phyloP scores from a whole-genome alignment of 2,329 filamentous ascomycete species.

The Colletotrichum orbiculare region DNA sequence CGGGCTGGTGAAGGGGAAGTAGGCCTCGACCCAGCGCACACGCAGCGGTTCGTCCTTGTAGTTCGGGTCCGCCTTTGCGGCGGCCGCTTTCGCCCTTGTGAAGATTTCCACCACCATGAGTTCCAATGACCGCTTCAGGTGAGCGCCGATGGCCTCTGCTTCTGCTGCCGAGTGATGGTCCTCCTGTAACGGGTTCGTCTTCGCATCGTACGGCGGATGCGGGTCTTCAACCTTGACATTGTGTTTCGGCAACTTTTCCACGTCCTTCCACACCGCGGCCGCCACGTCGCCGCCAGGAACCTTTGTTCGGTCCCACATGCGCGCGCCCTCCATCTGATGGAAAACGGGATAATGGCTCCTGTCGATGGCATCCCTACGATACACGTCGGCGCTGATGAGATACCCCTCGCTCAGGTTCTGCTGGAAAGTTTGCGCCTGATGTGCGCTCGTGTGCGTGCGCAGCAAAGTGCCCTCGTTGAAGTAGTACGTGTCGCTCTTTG shows the following conservation, averaged over 20 bases:
- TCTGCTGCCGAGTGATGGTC: conserved; percentile 78
- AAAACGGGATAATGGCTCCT: conserved; percentile 96
- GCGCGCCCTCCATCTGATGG: conserved; percentile 97
- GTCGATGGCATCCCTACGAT: conserved; percentile 94
- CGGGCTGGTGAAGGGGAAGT: conserved; percentile 96
- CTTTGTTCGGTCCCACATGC: conserved; percentile 82
- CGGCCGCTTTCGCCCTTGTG: conserved; percentile 76
- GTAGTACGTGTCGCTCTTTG: conserved; percentile 94
- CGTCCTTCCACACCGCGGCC: conserved; percentile 74
- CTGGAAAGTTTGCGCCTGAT: conserved; percentile 86
- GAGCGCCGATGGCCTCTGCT: conserved; percentile 82
- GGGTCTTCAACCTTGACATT: conserved; percentile 83
- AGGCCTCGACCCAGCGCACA: conserved; percentile 95
- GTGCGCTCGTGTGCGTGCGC: conserved; percentile 93
- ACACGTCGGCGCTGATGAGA: conserved; percentile 93
- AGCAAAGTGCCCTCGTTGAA: conserved; percentile 86
- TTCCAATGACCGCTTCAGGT: conserved; percentile 91
- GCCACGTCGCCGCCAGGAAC: conserved; percentile 69
- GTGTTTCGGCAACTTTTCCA: conserved; percentile 78
- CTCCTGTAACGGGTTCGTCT: conserved; percentile 85
- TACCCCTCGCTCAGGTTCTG: conserved; percentile 80
- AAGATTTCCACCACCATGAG: conserved; percentile 92
- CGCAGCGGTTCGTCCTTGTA: conserved; percentile 77
- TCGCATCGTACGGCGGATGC: conserved; percentile 79
- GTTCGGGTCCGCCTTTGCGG: conserved; percentile 60